phyloP scores from a whole-genome alignment of 2,329 filamentous ascomycete species.

The Leptographium wingfieldii region DNA sequence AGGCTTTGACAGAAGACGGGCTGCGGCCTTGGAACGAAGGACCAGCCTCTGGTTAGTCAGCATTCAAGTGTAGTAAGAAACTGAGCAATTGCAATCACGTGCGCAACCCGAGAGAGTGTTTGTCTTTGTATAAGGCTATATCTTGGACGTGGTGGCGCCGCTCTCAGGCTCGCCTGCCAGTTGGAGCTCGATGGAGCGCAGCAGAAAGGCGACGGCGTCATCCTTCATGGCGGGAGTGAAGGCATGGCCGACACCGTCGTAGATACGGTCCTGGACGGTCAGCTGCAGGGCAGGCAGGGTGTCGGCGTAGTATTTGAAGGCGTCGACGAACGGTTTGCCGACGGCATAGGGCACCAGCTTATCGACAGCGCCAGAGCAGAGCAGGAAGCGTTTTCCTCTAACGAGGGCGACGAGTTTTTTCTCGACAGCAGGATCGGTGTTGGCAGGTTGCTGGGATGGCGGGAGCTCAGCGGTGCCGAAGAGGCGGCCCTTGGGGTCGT shows the following conservation, averaged over 20 bases:
- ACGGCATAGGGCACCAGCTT: constrained; percentile 58
- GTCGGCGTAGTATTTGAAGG: constrained; percentile 42
- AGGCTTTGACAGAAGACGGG: constrained; percentile 26
- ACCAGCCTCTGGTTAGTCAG: no score
- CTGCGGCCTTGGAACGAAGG: constrained; percentile 26
- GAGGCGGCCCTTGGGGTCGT: constrained; percentile 66
- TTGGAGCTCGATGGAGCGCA: constrained; percentile 25
- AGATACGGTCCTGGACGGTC: constrained; percentile 52
- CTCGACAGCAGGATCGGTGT: no score
- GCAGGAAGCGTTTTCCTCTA: constrained; percentile 49
- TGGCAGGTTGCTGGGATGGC: neutral
- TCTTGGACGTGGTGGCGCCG: neutral
- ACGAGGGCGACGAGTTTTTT: constrained; percentile 21
- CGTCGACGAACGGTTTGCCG: constrained; percentile 45
- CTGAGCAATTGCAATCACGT: no score
- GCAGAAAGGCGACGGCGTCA: constrained; percentile 53
- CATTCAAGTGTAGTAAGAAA: no score
- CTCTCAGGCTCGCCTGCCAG: constrained; percentile 13
- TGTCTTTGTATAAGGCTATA: neutral
- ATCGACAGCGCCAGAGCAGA: constrained; percentile 54
- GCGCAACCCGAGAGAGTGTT: no score
- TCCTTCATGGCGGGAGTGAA: constrained; percentile 55
- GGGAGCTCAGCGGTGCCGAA: constrained; percentile 37
- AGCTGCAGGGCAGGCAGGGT: constrained; percentile 42
- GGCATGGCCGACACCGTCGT: constrained; percentile 55